phyloP scores from a whole-genome alignment of 441 rosid species.

The Viola pubescens region DNA sequence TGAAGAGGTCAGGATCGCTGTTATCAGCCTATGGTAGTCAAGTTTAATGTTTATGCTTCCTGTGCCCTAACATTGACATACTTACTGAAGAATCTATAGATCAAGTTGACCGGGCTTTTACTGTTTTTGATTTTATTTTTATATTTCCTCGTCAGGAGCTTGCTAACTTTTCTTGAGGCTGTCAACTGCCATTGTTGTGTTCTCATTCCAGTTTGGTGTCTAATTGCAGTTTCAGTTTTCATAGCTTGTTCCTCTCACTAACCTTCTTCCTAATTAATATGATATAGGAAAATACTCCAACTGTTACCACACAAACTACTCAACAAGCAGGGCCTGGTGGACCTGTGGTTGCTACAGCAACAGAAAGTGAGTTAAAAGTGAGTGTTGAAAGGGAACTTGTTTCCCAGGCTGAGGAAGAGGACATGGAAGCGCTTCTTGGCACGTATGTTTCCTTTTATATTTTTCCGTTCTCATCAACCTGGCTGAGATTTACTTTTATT shows the following conservation, averaged over 20 bases:
- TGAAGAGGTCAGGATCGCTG: too few species aligned
- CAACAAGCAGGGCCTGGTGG: constrained; percentile 42
- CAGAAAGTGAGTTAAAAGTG: constrained; percentile 74
- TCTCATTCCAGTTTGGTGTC: background rate
- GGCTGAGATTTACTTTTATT: too few species aligned
- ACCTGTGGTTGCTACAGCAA: constrained; percentile 47
- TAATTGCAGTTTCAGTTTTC: background rate
- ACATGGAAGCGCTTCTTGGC: constrained; percentile 94
- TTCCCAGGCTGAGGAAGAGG: constrained; percentile 98
- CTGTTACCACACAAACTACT: constrained; percentile 52
- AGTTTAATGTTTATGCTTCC: too few species aligned
- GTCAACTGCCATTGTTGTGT: too few species aligned
- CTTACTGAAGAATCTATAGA: too few species aligned
- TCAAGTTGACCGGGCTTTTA: too few species aligned
- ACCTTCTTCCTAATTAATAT: constrained; percentile 9
- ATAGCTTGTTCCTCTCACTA: constrained; percentile 9
- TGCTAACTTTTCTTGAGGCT: too few species aligned
- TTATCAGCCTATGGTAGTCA: too few species aligned
- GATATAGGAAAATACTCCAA: constrained; percentile 73
- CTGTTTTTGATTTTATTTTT: too few species aligned
- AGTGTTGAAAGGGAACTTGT: constrained; percentile 91
- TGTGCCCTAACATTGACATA: too few species aligned
- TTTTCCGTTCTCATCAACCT: background rate
- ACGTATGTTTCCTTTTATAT: constrained; percentile 47
- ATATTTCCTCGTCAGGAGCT: too few species aligned